phyloP scores from a whole-genome alignment of 306 rosid species.

The Purshia tridentata region DNA sequence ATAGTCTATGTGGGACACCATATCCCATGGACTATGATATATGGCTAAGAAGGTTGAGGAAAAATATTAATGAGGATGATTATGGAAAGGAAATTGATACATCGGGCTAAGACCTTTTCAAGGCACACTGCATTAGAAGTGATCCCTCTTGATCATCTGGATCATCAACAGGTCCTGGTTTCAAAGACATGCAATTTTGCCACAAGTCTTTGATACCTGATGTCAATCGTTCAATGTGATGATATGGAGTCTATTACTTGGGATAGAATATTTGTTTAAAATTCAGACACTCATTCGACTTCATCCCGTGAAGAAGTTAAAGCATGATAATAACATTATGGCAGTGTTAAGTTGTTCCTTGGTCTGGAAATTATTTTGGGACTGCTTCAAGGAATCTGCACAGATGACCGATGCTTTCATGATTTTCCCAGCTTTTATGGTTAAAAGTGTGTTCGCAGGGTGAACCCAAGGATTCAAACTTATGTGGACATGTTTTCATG shows the following conservation, averaged over 20 bases:
- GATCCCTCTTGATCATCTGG: conserved; percentile 26
- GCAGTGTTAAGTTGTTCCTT: conserved; percentile 19
- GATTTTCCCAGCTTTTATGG: background rate
- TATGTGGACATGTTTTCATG: conserved; percentile 7
- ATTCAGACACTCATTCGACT: conserved; percentile 12
- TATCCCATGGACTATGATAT: conserved; percentile 89
- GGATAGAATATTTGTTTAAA: conserved; percentile 22
- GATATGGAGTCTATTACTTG: conserved; percentile 27
- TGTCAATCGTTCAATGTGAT: conserved; percentile 28
- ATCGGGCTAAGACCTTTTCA: conserved; percentile 42
- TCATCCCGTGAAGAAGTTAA: conserved; percentile 28
- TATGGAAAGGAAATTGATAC: conserved; percentile 76
- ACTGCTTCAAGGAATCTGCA: conserved; percentile 26
- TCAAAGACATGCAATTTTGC: conserved; percentile 31
- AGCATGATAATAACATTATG: background rate
- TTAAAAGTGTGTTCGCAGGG: background rate
- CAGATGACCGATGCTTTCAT: conserved; percentile 6
- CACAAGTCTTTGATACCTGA: conserved; percentile 30
- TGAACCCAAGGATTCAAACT: background rate
- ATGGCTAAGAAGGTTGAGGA: conserved; percentile 89
- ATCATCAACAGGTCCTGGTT: conserved; percentile 25
- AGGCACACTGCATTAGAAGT: conserved; percentile 23
- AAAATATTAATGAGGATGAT: conserved; percentile 73
- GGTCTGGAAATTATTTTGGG: conserved; percentile 19
- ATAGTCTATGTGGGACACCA: conserved; percentile 96